Percentiles rank a stretch among this genome's conserved stretches.
Evolutionary conservation across 768 basidiomycete species (phyloP).

Genomic region (Suillus tomentosus): DNA sequence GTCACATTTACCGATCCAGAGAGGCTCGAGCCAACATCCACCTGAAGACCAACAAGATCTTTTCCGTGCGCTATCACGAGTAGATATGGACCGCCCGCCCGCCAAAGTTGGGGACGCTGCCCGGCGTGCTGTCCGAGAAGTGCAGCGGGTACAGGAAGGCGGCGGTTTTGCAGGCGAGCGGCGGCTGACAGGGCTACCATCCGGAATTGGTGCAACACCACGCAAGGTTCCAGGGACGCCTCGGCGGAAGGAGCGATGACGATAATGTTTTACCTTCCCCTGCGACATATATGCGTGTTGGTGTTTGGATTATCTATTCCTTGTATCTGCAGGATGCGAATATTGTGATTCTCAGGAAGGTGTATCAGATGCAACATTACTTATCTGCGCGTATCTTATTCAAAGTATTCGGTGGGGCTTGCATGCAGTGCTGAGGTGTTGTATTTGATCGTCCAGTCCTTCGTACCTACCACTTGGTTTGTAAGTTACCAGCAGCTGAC

Average conservation of each 20-base stretch:
- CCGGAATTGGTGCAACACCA: constrained; percentile 44
- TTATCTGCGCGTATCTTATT: constrained; percentile 32
- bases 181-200: constrained; percentile 53
- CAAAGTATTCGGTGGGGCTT: not conserved
- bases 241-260: constrained; percentile 35
- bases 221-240: constrained; percentile 69
- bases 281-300: not conserved
- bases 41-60: constrained; percentile 54
- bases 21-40: constrained; percentile 31
- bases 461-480: not conserved
- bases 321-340: not conserved
- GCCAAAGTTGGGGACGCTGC: constrained; percentile 72
- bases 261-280: constrained; percentile 1
- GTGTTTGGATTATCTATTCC: not conserved
- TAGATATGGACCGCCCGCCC: constrained; percentile 67
- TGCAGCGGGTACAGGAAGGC: constrained; percentile 62
- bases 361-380: constrained; percentile 27
- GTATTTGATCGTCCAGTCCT: not conserved
- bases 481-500: not conserved
- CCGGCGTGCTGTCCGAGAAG: constrained; percentile 68
- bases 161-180: constrained; percentile 56
- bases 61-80: constrained; percentile 65
- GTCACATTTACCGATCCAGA: constrained; percentile 37
- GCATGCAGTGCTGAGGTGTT: not conserved
- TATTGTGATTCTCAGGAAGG: constrained; percentile 18